These are phyloP conservation scores for Termitomyces sp. DNA, from an alignment of 768 basidiomycete species.

Conservation along the genomic window DNA sequence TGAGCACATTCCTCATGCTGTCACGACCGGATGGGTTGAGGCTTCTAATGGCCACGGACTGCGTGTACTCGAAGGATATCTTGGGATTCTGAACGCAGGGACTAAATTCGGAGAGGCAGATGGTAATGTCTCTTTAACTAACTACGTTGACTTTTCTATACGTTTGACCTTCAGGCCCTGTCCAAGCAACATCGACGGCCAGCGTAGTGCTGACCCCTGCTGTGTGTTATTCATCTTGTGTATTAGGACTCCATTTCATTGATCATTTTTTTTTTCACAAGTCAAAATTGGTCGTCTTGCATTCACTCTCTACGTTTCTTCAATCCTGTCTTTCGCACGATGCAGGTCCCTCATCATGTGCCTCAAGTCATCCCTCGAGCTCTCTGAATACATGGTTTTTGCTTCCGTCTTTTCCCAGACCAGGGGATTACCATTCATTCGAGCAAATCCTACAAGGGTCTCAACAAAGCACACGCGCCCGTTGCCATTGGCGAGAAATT, in stretches of 20 bases:
- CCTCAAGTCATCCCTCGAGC: constrained; percentile 1
- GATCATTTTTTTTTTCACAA: constrained; percentile 20
- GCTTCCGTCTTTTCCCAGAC: constrained; percentile 50
- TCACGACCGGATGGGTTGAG: constrained; percentile 67
- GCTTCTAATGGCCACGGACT: constrained; percentile 49
- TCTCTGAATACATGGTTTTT: constrained; percentile 61
- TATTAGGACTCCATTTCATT: neutral
- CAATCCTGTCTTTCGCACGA: constrained; percentile 35
- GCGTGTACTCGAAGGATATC: constrained; percentile 74
- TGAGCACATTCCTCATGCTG: constrained; percentile 60
- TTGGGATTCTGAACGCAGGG: constrained; percentile 72
- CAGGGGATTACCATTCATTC: constrained; percentile 51
- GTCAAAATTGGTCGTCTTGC: constrained; percentile 79
- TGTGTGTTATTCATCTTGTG: constrained; percentile 35
- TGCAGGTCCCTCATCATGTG: constrained; percentile 11
- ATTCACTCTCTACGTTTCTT: constrained; percentile 70
- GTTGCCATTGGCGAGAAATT: constrained; percentile 31
- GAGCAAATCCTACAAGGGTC: constrained; percentile 39
- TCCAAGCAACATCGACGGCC: constrained; percentile 55
- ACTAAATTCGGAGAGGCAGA: constrained; percentile 56
- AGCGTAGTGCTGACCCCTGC: constrained; percentile 63
- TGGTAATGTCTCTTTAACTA: constrained; percentile 30
- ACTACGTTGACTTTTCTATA: neutral
- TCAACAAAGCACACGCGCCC: constrained; percentile 1
- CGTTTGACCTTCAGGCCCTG: constrained; percentile 30